These are phyloP conservation scores for Candida patagonica DNA, from an alignment of 805 yeast genomes.

Conservation along the genomic window DNA sequence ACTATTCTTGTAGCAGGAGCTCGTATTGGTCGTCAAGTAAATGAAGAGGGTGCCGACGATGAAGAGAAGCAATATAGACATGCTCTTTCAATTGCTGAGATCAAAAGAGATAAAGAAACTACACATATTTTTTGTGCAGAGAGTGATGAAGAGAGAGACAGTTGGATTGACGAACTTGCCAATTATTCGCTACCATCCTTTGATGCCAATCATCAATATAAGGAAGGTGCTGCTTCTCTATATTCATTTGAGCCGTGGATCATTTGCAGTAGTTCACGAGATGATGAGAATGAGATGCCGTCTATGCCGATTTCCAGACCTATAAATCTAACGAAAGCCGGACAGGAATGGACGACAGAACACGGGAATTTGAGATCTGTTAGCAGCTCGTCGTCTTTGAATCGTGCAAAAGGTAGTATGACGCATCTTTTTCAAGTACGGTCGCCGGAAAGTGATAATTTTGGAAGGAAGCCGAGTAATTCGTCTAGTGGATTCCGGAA, in stretches of 20 bases:
- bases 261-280: neutral
- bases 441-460: too few species aligned
- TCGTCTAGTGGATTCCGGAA: neutral
- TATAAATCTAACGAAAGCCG: conserved; percentile 7
- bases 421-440: too few species aligned
- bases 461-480: neutral
- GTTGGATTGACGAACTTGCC: conserved; percentile 50
- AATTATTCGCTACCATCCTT: conserved; percentile 15
- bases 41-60: conserved; percentile 30
- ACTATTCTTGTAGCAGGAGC: conserved; percentile 41
- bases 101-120: conserved; percentile 26
- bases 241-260: conserved; percentile 3
- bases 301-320: conserved; percentile 11
- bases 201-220: neutral
- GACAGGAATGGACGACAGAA: conserved; percentile 2
- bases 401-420: neutral
- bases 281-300: neutral
- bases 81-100: conserved; percentile 44
- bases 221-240: neutral
- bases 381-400: neutral
- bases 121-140: conserved; percentile 67
- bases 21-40: conserved; percentile 44
- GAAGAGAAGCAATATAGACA: conserved; percentile 33
- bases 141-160: conserved; percentile 63
- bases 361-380: neutral